A percentile compares a stretch with the other conserved stretches of the same genome.
These are phyloP conservation scores for Calcarisporium arbuscula DNA, from an alignment of 2,329 filamentous ascomycete species.

Conservation along the genomic window DNA sequence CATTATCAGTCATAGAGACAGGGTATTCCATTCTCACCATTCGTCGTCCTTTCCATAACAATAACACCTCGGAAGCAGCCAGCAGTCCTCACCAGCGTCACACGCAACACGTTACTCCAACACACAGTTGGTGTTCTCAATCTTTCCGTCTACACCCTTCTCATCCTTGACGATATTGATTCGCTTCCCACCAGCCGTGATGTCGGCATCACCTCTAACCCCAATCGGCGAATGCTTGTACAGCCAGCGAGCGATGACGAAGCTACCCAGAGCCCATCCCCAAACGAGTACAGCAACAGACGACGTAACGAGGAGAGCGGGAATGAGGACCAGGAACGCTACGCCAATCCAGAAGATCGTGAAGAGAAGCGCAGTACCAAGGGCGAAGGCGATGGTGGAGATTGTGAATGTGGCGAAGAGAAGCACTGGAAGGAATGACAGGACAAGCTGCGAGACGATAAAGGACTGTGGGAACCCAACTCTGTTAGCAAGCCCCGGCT, in stretches of 20 bases:
- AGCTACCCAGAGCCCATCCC: slow-evolving; percentile 59
- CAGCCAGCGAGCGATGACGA: slow-evolving; percentile 40
- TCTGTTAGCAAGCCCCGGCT: too few species aligned
- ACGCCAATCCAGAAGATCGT: slow-evolving; percentile 61
- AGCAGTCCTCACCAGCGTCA: too few species aligned
- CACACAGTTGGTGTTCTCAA: slow-evolving; percentile 1
- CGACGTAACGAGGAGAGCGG: slow-evolving; percentile 60
- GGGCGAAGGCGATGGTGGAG: slow-evolving; percentile 55
- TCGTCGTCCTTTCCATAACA: too few species aligned
- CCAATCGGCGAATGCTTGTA: slow-evolving; percentile 30
- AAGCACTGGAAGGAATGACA: slow-evolving; percentile 60
- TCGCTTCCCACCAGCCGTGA: slow-evolving; percentile 14
- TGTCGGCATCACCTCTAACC: slow-evolving; percentile 12
- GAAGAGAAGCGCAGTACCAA: slow-evolving; percentile 58
- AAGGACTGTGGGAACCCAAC: slow-evolving; percentile 64
- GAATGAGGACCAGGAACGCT: slow-evolving; percentile 61
- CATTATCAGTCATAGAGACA: too few species aligned
- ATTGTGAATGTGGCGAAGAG: slow-evolving; percentile 63
- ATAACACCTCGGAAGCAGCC: too few species aligned
- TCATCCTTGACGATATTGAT: slow-evolving; percentile 15
- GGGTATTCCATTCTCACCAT: too few species aligned
- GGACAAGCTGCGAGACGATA: slow-evolving; percentile 54
- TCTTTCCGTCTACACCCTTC: slow-evolving; percentile 14
- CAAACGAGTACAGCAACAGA: slow-evolving; percentile 58
- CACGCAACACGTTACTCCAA: too few species aligned